Percentiles rank a stretch among this genome's conserved stretches.
phyloP scores from a whole-genome alignment of 1,284 basidiomycete species.

The Boletellus deceptivus region DNA sequence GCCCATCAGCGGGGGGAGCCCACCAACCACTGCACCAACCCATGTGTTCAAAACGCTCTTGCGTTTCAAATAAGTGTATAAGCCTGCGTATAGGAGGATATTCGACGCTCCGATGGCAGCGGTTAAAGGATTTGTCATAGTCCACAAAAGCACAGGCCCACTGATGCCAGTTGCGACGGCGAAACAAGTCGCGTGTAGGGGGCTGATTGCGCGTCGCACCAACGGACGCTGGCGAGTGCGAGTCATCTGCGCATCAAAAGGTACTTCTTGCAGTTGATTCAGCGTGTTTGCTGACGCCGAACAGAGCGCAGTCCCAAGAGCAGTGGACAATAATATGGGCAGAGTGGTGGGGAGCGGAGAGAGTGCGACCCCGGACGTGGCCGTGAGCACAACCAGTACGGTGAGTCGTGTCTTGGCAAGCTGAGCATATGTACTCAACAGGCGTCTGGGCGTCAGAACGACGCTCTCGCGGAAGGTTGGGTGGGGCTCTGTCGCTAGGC shows the following conservation, averaged over 20 bases:
- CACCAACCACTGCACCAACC: conserved; percentile 93
- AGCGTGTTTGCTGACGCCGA: conserved; percentile 92
- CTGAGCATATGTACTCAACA: conserved; percentile 73
- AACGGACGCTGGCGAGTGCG: conserved; percentile 89
- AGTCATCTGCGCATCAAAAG: conserved; percentile 96
- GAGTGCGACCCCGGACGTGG: conserved; percentile 92
- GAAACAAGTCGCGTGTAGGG: conserved; percentile 83
- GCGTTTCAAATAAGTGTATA: conserved; percentile 96
- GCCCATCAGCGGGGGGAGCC: conserved; percentile 94
- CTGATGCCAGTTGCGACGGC: conserved; percentile 72
- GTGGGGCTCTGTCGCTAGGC: conserved; percentile 4
- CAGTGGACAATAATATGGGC: conserved; percentile 83
- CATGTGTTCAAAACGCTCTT: conserved; percentile 89
- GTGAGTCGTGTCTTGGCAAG: conserved; percentile 89
- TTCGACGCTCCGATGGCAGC: conserved; percentile 84
- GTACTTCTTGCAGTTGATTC: conserved; percentile 94
- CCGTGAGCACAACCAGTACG: conserved; percentile 85
- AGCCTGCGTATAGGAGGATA: conserved; percentile 86
- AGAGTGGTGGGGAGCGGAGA: conserved; percentile 84
- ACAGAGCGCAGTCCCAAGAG: conserved; percentile 87
- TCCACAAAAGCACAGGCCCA: conserved; percentile 78
- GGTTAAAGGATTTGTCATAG: conserved; percentile 87
- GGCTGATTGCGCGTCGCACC: conserved; percentile 80
- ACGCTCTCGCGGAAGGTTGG: conserved; percentile 27
- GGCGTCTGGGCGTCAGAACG: conserved; percentile 51